Conservation (phyloP, 257 asterid species). For the Rubia yunnanensis region DNA sequence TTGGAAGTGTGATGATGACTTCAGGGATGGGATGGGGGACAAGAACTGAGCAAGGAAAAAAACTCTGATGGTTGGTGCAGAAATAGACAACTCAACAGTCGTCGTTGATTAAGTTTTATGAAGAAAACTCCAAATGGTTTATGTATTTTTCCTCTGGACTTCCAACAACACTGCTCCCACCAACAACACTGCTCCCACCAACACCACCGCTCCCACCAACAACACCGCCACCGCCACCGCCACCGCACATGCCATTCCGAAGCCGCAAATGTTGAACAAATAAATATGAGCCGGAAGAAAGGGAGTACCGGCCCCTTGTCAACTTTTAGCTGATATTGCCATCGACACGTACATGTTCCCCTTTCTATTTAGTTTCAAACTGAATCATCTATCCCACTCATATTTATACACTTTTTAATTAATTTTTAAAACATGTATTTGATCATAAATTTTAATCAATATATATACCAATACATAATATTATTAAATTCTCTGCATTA, state of each 20-base stretch:
- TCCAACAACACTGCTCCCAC: background rate
- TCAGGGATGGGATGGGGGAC: background rate
- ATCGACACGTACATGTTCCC: too few species aligned
- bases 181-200: background rate
- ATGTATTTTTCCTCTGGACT: background rate
- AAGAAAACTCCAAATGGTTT: background rate
- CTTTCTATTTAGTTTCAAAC: too few species aligned
- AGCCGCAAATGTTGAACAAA: constrained; percentile 28
- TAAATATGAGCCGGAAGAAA: background rate
- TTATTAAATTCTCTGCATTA: too few species aligned
- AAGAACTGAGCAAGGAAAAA: background rate
- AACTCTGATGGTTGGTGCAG: background rate
- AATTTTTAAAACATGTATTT: too few species aligned
- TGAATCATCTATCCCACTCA: too few species aligned
- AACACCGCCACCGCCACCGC: background rate
- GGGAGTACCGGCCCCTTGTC: background rate
- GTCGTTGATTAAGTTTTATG: background rate
- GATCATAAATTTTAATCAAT: too few species aligned
- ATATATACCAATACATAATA: too few species aligned
- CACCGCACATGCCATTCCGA: background rate
- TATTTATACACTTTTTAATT: too few species aligned
- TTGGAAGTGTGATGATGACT: background rate
- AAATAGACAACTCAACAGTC: constrained; percentile 2
- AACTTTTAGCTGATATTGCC: background rate
- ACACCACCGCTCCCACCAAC: background rate